phyloP scores from a whole-genome alignment of 2,329 filamentous ascomycete species.

The Cladosporium oxysporum region DNA sequence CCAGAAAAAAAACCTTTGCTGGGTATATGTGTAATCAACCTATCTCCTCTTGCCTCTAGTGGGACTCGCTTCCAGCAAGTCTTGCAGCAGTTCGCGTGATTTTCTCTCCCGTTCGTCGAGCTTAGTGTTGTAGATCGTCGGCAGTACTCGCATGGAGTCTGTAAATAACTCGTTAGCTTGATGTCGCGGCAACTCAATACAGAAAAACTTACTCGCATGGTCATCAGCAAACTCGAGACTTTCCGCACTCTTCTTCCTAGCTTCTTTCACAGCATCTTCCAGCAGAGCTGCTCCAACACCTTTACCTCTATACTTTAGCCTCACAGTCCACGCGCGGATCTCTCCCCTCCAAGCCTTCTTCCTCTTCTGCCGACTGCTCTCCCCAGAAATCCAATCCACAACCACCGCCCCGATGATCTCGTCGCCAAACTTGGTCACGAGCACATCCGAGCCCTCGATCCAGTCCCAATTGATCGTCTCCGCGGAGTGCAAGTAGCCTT shows the following conservation, averaged over 20 bases:
- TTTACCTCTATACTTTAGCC: slow-evolving; percentile 65
- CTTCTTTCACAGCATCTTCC: slow-evolving; percentile 68
- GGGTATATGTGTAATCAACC: slow-evolving; percentile 15
- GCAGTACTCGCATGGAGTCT: slow-evolving; percentile 59
- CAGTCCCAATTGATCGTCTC: slow-evolving; percentile 64
- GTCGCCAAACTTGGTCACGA: slow-evolving; percentile 68
- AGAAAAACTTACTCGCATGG: slow-evolving; percentile 67
- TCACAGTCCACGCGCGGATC: slow-evolving; percentile 81
- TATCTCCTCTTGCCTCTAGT: slow-evolving; percentile 31
- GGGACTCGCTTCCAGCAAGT: slow-evolving; percentile 36
- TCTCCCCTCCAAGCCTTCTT: slow-evolving; percentile 65
- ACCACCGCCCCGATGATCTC: slow-evolving; percentile 72
- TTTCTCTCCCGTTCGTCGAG: slow-evolving; percentile 62
- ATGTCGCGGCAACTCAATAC: not conserved
- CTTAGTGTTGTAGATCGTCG: slow-evolving; percentile 61
- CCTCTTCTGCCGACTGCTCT: slow-evolving; percentile 41
- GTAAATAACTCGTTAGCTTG: slow-evolving; percentile 10
- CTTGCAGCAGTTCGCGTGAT: slow-evolving; percentile 48
- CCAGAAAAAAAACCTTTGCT: not conserved
- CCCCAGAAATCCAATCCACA: slow-evolving; percentile 61
- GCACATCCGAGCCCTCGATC: slow-evolving; percentile 51
- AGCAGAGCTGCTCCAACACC: slow-evolving; percentile 74
- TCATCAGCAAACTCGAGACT: slow-evolving; percentile 72
- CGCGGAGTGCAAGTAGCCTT: slow-evolving; percentile 64
- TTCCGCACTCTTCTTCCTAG: slow-evolving; percentile 67